These are phyloP conservation scores for Candida tibetensis DNA, from an alignment of 805 yeast species.

Conservation along the genomic window DNA sequence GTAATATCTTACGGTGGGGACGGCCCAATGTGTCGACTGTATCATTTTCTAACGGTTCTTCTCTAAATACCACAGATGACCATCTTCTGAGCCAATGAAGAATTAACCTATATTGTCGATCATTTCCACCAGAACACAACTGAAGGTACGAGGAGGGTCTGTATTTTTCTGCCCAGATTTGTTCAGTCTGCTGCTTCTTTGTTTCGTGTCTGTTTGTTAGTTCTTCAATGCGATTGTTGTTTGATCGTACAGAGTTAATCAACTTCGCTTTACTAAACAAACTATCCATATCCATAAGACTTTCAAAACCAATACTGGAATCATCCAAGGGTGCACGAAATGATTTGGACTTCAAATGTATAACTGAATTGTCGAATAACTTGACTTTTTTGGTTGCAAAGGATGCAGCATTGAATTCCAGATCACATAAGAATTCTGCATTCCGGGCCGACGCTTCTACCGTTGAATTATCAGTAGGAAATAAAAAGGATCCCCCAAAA, in stretches of 20 bases:
- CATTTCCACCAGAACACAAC: constrained; percentile 46
- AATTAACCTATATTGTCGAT: constrained; percentile 35
- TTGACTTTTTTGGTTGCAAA: constrained; percentile 9
- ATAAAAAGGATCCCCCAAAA: not conserved
- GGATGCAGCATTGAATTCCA: constrained; percentile 3
- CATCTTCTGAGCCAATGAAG: constrained; percentile 42
- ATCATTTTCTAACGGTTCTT: constrained; percentile 9
- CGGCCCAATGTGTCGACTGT: constrained; percentile 31
- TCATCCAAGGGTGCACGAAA: not conserved
- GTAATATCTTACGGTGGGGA: constrained; percentile 53
- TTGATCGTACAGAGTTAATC: constrained; percentile 7
- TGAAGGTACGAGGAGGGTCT: constrained; percentile 33
- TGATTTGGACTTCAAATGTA: constrained; percentile 8
- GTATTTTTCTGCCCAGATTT: constrained; percentile 41
- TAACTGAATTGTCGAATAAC: constrained; percentile 9
- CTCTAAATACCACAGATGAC: constrained; percentile 32
- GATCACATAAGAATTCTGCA: too few relatives aligned
- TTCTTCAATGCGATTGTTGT: constrained; percentile 1
- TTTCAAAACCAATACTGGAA: not conserved
- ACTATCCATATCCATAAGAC: constrained; percentile 12
- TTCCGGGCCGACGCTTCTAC: too few relatives aligned
- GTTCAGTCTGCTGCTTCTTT: not conserved
- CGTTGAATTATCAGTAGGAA: constrained; percentile 1
- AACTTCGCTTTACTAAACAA: constrained; percentile 13
- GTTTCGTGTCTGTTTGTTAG: not conserved